phyloP scores from a whole-genome alignment of 129 eudicot genomes.

The Escallonia herrerae region DNA sequence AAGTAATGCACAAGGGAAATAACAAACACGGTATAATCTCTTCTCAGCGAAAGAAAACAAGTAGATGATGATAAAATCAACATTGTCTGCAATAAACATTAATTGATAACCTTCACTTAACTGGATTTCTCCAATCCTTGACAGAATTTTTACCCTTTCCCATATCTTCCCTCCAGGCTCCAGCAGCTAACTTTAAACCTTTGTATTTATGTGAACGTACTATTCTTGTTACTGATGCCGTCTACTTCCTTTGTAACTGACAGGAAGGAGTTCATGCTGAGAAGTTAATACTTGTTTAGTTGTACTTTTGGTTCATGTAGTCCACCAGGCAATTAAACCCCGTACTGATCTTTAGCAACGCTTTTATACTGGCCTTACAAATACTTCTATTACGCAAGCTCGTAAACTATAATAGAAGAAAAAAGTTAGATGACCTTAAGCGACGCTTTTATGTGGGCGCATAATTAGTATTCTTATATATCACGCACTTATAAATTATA shows the following conservation, averaged over 20 bases:
- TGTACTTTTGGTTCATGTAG: no score
- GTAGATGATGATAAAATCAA: slow-evolving; percentile 10
- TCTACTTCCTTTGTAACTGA: neutral
- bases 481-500: no score
- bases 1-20: neutral
- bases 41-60: slow-evolving; percentile 1
- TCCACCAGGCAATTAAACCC: no score
- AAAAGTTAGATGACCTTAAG: no score
- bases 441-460: no score
- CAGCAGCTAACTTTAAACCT: neutral
- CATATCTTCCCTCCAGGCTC: neutral
- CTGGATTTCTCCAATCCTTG: neutral
- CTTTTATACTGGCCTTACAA: no score
- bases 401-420: no score
- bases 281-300: neutral
- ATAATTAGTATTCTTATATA: no score
- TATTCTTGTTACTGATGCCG: neutral
- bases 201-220: neutral
- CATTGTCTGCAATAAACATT: neutral
- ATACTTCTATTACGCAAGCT: no score
- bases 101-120: neutral
- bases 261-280: no score
- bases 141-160: neutral
- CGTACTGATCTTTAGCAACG: no score
- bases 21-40: neutral